Evolutionary conservation across 192 early-diverging fungal species (phyloP), one percentile per base, ranked within the genome.

Genomic region (Umbelopsis isabellina): DNA sequence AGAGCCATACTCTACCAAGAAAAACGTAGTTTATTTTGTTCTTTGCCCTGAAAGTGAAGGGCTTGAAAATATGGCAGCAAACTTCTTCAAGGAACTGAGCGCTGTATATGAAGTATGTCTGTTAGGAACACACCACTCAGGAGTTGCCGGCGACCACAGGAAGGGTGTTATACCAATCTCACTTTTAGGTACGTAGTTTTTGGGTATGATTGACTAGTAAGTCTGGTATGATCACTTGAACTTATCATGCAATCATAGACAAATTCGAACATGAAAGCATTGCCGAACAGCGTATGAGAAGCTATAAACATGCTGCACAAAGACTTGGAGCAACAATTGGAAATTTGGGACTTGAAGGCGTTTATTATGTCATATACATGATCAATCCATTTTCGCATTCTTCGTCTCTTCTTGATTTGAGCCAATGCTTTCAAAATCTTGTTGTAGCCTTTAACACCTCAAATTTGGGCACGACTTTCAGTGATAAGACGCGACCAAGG

Each of bases 1-100:
- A 25, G 84, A 80, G 50, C 86, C 86, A 1, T 85, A 83, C 45
- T 85, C 83, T 1, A 65, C 64, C 23, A 80, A 72, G 68, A 88
- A 88, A 65, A 80, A 79, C 10, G 75, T 88, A 25, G 73, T 66
- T 4, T 88, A 86, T 66, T 86, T 84, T 73, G 83, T 82, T 7
- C 69, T 88, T 10, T 86, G 74, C 66, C 86, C 84, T 8, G 75
- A 80, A 37, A 76, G 80, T 1, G 72, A 49, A 0, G 75, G 78
- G 5, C 72, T 86, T 25, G 83, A 78, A 35, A 69, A 44, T 22
- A 68, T 65, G 48, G 75, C 75, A 0, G 55, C 23, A 27, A 75
- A 72, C 7, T 84, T 86, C 25, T 80, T 82, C 65, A 79, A 77
- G n/a, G 80, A 83, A 2, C 69, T 86, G 15, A 77, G 76, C 41